Percentiles rank a stretch among this genome's conserved stretches.
Conservation (phyloP, 345 rosid species). For the Eucalyptus melliodora region DNA sequence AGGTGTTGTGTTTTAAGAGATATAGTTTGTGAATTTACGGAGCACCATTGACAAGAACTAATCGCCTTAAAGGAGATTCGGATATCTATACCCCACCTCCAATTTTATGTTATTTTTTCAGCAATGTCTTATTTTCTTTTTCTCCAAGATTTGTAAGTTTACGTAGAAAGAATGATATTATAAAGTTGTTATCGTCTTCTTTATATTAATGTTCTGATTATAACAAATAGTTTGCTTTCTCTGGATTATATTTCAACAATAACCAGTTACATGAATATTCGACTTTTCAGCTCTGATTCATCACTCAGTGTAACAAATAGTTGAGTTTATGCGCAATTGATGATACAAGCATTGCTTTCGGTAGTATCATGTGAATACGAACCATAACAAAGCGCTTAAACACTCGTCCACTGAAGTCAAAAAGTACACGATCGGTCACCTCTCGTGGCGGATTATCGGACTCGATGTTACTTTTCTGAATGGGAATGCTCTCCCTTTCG, state of each 20-base stretch:
- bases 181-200: too few relatives aligned
- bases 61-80: too few relatives aligned
- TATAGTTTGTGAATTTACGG: accelerated
- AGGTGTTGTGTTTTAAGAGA: accelerated
- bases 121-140: accelerated
- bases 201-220: accelerated
- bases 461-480: not conserved
- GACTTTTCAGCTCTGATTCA: not conserved
- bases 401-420: not conserved
- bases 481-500: not conserved
- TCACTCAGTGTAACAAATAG: not conserved
- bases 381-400: accelerated
- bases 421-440: not conserved
- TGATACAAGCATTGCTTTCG: not conserved
- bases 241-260: too few relatives aligned
- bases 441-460: not conserved
- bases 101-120: too few relatives aligned
- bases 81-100: accelerated
- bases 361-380: not conserved
- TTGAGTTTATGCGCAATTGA: not conserved
- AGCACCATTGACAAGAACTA: accelerated
- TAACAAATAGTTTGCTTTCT: too few relatives aligned
- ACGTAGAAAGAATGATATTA: accelerated
- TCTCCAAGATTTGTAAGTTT: too few relatives aligned
- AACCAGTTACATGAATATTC: not conserved